Evolutionary conservation across 192 early-diverging fungal genomes (phyloP).

Genomic region (Spinellus fusiger): DNA sequence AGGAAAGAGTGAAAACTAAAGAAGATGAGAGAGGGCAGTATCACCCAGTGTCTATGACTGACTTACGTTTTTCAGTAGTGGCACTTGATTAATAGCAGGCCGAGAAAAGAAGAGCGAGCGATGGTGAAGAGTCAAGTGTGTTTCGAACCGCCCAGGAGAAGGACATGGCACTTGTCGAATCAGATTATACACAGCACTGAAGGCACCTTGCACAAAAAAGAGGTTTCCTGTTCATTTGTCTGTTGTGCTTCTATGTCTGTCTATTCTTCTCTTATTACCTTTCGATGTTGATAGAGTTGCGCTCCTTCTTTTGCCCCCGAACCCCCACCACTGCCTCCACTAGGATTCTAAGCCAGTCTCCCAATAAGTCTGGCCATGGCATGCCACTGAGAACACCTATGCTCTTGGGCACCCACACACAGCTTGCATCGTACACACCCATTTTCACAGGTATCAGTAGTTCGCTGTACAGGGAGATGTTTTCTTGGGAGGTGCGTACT

Average conservation of each 20-base stretch:
- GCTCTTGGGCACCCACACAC: slow-evolving; percentile 62
- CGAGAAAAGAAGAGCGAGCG: slow-evolving; percentile 56
- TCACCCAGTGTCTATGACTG: background rate
- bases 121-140: slow-evolving; percentile 61
- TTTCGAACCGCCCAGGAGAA: slow-evolving; percentile 74
- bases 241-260: background rate
- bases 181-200: slow-evolving; percentile 49
- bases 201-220: background rate
- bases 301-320: slow-evolving; percentile 12
- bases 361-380: slow-evolving; percentile 67
- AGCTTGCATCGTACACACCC: slow-evolving; percentile 46
- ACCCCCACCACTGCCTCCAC: slow-evolving; percentile 48
- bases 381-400: slow-evolving; percentile 66
- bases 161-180: slow-evolving; percentile 70
- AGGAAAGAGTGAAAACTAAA: slow-evolving; percentile 72
- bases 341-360: slow-evolving; percentile 72
- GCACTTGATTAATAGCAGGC: slow-evolving; percentile 72
- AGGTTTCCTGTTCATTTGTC: slow-evolving; percentile 5
- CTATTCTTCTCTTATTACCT: slow-evolving; percentile 13
- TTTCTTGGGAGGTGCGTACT: slow-evolving; percentile 41
- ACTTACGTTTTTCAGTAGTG: slow-evolving; percentile 70
- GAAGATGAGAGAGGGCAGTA: background rate
- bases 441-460: slow-evolving; percentile 55
- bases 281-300: slow-evolving; percentile 5
- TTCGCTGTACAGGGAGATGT: slow-evolving; percentile 56